These are phyloP conservation scores for Saccharomycodes ludwigii DNA, from an alignment of 805 yeast genomes.

Conservation along the genomic window DNA sequence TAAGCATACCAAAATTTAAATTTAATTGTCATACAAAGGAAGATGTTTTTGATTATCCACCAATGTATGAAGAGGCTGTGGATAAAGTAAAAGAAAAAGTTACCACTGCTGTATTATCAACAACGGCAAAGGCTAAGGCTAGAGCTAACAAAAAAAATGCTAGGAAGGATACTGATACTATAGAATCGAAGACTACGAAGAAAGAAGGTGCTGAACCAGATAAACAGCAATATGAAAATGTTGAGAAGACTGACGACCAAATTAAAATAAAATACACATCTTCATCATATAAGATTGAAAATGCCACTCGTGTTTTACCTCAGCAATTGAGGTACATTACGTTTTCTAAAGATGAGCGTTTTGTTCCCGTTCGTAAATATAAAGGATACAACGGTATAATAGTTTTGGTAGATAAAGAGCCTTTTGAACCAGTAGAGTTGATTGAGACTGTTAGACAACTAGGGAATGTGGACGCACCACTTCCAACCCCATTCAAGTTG, in stretches of 20 bases:
- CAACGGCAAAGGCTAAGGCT: conserved; percentile 88
- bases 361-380: conserved; percentile 70
- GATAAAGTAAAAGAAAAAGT: conserved; percentile 80
- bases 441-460: conserved; percentile 79
- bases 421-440: conserved; percentile 46
- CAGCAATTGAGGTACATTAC: conserved; percentile 75
- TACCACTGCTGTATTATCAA: conserved; percentile 86
- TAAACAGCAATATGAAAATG: conserved; percentile 14
- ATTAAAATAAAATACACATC: conserved; percentile 41
- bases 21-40: conserved; percentile 73
- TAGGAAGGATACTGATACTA: conserved; percentile 39
- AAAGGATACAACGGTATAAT: conserved; percentile 61
- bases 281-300: conserved; percentile 57
- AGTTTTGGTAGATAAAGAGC: conserved; percentile 51
- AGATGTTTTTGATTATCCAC: conserved; percentile 78
- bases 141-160: conserved; percentile 63
- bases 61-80: conserved; percentile 66
- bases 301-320: conserved; percentile 83
- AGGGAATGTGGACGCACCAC: conserved; percentile 60
- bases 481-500: conserved; percentile 22
- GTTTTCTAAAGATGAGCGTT: conserved; percentile 62
- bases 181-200: conserved; percentile 23
- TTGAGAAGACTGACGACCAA: conserved; percentile 20
- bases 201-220: conserved; percentile 16
- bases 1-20: conserved; percentile 75